Evolutionary conservation across 345 rosid genomes (phyloP).

Genomic region (Sisymbrium altissimum): DNA sequence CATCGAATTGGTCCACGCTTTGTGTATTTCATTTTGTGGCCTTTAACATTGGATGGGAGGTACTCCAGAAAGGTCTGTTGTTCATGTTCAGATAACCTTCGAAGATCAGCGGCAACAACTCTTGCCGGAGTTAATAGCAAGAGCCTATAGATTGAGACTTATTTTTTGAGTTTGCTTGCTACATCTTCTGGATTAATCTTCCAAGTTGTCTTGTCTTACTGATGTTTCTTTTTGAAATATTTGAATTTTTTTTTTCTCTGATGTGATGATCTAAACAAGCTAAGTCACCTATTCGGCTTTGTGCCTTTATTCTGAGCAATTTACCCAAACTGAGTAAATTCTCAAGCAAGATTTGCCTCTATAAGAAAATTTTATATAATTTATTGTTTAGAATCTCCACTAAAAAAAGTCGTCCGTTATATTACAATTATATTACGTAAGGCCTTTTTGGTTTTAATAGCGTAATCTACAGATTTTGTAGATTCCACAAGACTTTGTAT

Average conservation of each 20-base stretch:
- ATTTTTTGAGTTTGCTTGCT: background rate
- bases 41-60: background rate
- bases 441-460: background rate
- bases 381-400: background rate
- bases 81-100: background rate
- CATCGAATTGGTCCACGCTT: background rate
- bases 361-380: background rate
- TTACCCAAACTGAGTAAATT: background rate
- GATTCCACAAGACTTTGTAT: background rate
- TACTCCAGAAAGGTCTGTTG: background rate
- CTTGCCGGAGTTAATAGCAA: background rate
- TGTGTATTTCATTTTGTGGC: background rate
- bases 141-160: background rate
- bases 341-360: slow-evolving; percentile 6
- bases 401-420: background rate
- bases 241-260: background rate
- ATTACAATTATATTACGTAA: background rate
- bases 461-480: background rate
- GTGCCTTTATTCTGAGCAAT: slow-evolving; percentile 6
- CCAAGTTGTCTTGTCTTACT: too few relatives aligned
- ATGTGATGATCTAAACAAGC: background rate
- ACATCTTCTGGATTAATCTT: background rate
- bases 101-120: background rate
- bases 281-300: background rate
- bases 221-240: background rate